Base-by-base conservation (phyloP, 2,329 filamentous ascomycete genomes). In the Pseudocercospora crystallina region DNA sequence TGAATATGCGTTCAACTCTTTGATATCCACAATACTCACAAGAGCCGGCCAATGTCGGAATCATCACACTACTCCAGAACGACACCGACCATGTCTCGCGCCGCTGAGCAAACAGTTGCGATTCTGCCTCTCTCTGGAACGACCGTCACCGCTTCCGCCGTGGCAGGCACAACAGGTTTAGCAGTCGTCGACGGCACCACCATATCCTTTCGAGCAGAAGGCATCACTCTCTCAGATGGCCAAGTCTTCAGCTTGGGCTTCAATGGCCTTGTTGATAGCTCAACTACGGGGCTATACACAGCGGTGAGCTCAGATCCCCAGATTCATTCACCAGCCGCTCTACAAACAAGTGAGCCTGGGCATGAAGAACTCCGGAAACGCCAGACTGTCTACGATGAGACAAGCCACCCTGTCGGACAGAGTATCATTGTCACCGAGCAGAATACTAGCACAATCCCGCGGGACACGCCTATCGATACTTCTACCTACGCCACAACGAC, bases 171-270 rank as follows among this genome's bases (percentile, higher is more conserved):
- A 8, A 54, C 53, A 5, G 56, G 53, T 12, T 38, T 56, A 5
- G 53, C 50, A 5, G 47, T 58, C 20, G 41, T 58, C 9, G 57
- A 60, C 43, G 55, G 53, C 29, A 58, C 52, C 5, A 60, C 57
- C 8, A 47, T 58, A 3, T 51, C 55, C 32, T 58, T 44, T 33
- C 50, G 53, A 9, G 14, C 47, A 7, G 29, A 50, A 3, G 53
- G 53, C 35, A 54, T 60, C 39, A 58, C 53, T 3, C 52, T 60
- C 17, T 42, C 26, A 35, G 31, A 54, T 32, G 58, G 58, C 11
- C 31, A 50, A 20, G 46, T 47, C 33, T 41, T 60, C 17, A 57
- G 49, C 37, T 43, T 58, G 4, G 56, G 56, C 4, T 57, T 46
- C 46, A 37, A 60, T 26, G 58, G 58, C 7, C 43, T 60, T 2